Evolutionary conservation across 257 asterid species (phyloP).

Genomic region (Jaltomata sinuosa): DNA sequence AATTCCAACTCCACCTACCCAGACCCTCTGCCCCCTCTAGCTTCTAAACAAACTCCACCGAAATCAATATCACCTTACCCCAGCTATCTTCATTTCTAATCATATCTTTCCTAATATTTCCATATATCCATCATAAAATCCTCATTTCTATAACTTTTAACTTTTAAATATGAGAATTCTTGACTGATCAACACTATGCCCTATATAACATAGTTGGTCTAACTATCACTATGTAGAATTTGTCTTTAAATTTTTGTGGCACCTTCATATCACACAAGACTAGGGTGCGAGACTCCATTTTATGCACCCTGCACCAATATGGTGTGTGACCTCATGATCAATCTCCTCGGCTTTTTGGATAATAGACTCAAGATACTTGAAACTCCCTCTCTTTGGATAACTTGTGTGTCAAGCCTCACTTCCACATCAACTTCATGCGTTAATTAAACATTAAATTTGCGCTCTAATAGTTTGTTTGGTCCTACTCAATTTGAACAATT

Average conservation of each 20-base stretch:
- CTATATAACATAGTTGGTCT: background rate
- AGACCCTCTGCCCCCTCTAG: too few species aligned
- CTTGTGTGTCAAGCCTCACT: background rate
- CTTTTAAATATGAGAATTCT: background rate
- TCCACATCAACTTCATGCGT: accelerated
- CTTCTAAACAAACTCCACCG: background rate
- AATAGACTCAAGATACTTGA: background rate
- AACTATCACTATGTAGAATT: background rate
- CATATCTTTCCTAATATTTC: background rate
- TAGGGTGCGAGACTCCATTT: background rate
- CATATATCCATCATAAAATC: too few species aligned
- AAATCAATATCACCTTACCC: accelerated
- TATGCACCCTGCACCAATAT: accelerated
- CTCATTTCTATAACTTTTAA: too few species aligned
- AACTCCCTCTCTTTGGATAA: background rate
- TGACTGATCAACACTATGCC: too few species aligned
- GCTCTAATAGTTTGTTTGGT: background rate
- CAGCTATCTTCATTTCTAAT: too few species aligned
- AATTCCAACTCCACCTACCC: too few species aligned
- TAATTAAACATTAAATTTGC: background rate
- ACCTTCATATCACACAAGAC: background rate
- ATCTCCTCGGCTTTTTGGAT: accelerated
- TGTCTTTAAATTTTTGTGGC: background rate
- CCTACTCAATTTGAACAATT: background rate
- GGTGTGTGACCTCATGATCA: accelerated